Base-by-base conservation (phyloP, 1,284 basidiomycete species). In the Papiliotrema flavescens region DNA sequence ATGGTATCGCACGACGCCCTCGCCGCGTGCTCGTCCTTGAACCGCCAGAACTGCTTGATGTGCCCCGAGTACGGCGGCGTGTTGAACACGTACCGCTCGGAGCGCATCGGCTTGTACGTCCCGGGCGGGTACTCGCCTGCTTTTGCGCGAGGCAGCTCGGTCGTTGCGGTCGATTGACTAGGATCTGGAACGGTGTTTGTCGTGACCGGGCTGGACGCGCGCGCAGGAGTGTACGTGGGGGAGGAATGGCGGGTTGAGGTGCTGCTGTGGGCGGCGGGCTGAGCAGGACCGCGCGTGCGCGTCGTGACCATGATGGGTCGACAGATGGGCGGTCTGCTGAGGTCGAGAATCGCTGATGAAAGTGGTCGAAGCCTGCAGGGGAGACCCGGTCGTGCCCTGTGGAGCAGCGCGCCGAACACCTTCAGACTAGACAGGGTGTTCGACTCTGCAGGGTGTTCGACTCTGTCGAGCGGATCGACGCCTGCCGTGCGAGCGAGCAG, bases 11-110 rank as follows among this genome's bases (percentile, higher is more conserved):
- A 53, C 34, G 59, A 62, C 47, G 53, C 36, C 35, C 24, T 42
- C 19, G 67, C 64, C 40, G 55, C 51, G 3, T 56, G 51, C n/a
- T 56, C 56, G 51, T 64, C 62, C 49, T 67, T 65, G 49, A 65
- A 69, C 42, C 53, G 56, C 67, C 67, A 69, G 14, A 63, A 43
- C 2, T 41, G 42, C 47, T 69, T 69, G 24, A 69, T 53, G n/a
- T 56, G 53, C 15, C 47, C 57, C 3, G 65, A 67, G 46, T 69
- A 69, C 19, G 64, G 65, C 24, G 61, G 60, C 2, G 67, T 69
- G 19, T 62, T 65, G 54, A 69, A 69, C 17, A 45, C 43, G 11
- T 17, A 66, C 65, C 7, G 57, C 62, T 48, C 59, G 53, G 43
- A 9, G 8, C 20, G 17, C 24, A 24, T 45, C 6, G 28, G 13